phyloP scores from a whole-genome alignment of 768 basidiomycete species.

The Russula lepida region DNA sequence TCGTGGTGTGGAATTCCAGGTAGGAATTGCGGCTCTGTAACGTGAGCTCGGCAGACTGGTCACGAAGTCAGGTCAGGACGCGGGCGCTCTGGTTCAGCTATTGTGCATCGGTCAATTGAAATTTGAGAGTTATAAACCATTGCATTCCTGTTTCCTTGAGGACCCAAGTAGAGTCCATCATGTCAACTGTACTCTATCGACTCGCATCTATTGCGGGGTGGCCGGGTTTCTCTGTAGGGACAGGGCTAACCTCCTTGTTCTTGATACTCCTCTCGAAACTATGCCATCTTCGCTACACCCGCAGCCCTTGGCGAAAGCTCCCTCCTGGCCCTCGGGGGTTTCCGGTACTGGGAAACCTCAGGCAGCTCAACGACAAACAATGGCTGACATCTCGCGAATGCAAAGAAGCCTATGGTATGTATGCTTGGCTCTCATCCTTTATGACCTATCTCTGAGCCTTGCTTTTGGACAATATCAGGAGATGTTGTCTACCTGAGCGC shows the following conservation, averaged over 20 bases:
- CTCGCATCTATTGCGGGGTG: not conserved
- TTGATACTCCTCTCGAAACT: not conserved
- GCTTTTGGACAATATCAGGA: conserved; percentile 11
- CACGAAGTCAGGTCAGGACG: not conserved
- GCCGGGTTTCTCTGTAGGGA: not conserved
- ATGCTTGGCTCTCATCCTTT: not conserved
- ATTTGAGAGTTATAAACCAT: conserved; percentile 7
- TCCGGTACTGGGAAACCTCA: conserved; percentile 16
- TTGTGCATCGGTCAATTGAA: not conserved
- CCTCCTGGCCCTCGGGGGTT: conserved; percentile 17
- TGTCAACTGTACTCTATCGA: not conserved
- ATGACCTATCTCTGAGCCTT: not conserved
- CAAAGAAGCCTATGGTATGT: conserved; percentile 12
- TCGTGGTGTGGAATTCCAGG: conserved; percentile 17
- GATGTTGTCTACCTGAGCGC: conserved; percentile 39
- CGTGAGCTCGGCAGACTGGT: conserved; percentile 2
- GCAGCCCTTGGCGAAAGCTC: conserved; percentile 20
- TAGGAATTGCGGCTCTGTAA: conserved; percentile 9
- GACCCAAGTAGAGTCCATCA: conserved; percentile 7
- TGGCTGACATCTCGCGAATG: conserved; percentile 15
- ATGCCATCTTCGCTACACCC: not conserved
- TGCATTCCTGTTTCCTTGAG: not conserved
- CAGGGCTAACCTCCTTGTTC: not conserved
- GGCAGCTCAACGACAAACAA: conserved; percentile 12
- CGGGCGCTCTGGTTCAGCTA: conserved; percentile 6